A percentile compares a stretch with the other conserved stretches of the same genome.
These are phyloP conservation scores for Backusella luteola DNA, from an alignment of 192 early-diverging fungal species.

Conservation along the genomic window DNA sequence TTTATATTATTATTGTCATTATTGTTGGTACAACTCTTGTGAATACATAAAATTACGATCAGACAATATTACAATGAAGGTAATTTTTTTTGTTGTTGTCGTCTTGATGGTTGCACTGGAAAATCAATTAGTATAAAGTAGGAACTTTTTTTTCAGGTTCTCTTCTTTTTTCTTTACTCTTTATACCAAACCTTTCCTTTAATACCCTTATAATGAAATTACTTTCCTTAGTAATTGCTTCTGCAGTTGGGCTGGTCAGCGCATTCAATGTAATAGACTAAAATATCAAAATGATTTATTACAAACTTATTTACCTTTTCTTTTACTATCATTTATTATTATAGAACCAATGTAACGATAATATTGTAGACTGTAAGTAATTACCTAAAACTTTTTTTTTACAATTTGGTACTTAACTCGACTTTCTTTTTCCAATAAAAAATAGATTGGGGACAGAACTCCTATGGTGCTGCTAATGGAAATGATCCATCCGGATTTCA, in stretches of 20 bases:
- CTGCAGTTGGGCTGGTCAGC: not conserved
- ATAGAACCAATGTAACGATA: constrained; percentile 35
- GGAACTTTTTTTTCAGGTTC: constrained; percentile 6
- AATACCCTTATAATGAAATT: not conserved
- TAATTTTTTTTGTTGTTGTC: not conserved
- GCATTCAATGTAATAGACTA: not conserved
- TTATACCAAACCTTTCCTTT: not conserved
- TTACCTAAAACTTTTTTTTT: not conserved
- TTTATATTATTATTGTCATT: not conserved
- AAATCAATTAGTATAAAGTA: not conserved
- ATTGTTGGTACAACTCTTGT: not conserved
- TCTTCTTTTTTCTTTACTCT: constrained; percentile 2
- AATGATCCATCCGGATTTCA: constrained; percentile 29
- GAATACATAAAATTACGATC: not conserved
- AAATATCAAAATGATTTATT: not conserved
- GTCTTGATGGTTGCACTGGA: not conserved
- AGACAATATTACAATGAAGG: not conserved
- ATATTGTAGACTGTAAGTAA: constrained; percentile 31
- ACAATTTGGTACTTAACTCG: not conserved
- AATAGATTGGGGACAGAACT: constrained; percentile 42
- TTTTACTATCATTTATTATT: not conserved
- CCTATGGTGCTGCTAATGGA: constrained; percentile 38
- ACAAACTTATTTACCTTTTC: not conserved
- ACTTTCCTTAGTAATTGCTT: not conserved
- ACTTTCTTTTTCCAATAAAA: not conserved